These are phyloP conservation scores for Chalaropsis thielavioides DNA, from an alignment of 2,329 filamentous ascomycete genomes.

Conservation along the genomic window DNA sequence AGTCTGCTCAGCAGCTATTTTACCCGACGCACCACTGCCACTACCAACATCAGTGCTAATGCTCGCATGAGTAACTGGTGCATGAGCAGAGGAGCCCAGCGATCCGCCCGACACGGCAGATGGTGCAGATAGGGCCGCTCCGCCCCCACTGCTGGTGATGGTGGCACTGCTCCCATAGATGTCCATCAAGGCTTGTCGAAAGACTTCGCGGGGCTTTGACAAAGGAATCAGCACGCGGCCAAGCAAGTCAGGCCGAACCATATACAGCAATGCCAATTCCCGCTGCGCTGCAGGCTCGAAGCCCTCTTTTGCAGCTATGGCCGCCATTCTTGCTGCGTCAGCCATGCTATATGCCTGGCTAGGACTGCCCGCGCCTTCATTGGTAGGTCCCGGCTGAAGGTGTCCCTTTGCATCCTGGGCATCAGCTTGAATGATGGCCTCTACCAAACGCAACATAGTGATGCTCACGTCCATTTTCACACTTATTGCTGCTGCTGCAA, in stretches of 20 bases:
- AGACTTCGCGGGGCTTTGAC: slow-evolving; percentile 72
- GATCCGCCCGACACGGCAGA: background rate
- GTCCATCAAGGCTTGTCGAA: slow-evolving; percentile 76
- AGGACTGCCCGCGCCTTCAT: background rate
- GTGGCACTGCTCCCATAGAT: slow-evolving; percentile 34
- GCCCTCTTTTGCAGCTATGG: slow-evolving; percentile 87
- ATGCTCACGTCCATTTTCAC: slow-evolving; percentile 78
- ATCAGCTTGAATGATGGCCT: slow-evolving; percentile 44
- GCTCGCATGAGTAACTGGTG: background rate
- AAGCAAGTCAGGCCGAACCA: slow-evolving; percentile 79
- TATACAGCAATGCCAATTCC: slow-evolving; percentile 83
- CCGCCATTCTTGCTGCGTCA: slow-evolving; percentile 79
- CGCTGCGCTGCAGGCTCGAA: slow-evolving; percentile 68
- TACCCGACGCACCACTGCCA: background rate
- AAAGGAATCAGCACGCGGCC: slow-evolving; percentile 68
- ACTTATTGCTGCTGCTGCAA: slow-evolving; percentile 71
- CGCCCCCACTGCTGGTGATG: slow-evolving; percentile 3
- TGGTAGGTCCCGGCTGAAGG: slow-evolving; percentile 26
- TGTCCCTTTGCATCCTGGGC: slow-evolving; percentile 18
- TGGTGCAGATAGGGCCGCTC: background rate
- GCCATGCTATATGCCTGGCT: slow-evolving; percentile 52
- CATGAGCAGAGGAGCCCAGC: background rate
- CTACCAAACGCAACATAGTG: slow-evolving; percentile 54
- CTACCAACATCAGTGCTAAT: background rate
- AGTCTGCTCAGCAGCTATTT: background rate